phyloP scores from a whole-genome alignment of 257 asterid genomes.

The Echites panduratus region DNA sequence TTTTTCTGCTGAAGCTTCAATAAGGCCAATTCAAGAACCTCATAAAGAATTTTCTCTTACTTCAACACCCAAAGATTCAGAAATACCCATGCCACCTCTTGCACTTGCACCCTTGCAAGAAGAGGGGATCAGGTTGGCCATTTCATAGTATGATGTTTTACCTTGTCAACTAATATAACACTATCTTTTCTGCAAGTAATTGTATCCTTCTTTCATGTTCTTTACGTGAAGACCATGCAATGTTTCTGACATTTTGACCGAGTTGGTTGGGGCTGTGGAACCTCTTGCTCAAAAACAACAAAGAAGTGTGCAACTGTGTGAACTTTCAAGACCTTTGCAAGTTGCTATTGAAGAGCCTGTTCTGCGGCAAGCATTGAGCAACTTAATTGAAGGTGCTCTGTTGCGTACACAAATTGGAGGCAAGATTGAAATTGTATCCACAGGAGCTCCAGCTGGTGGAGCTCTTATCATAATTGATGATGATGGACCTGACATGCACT shows the following conservation, averaged over 20 bases:
- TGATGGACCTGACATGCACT: conserved; percentile 97
- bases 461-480: conserved; percentile 80
- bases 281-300: conserved; percentile 75
- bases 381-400: conserved; percentile 86
- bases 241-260: conserved; percentile 57
- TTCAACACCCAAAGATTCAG: conserved; percentile 54
- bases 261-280: conserved; percentile 72
- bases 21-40: conserved; percentile 31
- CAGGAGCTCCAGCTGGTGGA: conserved; percentile 89
- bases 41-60: conserved; percentile 30
- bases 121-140: conserved; percentile 58
- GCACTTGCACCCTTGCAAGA: conserved; percentile 72
- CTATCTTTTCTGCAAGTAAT: not conserved
- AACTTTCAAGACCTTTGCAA: conserved; percentile 51
- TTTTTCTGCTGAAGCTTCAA: conserved; percentile 24
- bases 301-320: conserved; percentile 52
- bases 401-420: conserved; percentile 77
- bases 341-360: conserved; percentile 90
- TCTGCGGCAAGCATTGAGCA: conserved; percentile 89
- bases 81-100: conserved; percentile 92
- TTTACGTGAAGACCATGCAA: conserved; percentile 59
- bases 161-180: not conserved
- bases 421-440: conserved; percentile 57
- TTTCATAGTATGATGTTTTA: not conserved
- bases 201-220: conserved; percentile 1